Base-by-base conservation (phyloP, 176 grass and related monocot species). In the Otatea glauca region DNA sequence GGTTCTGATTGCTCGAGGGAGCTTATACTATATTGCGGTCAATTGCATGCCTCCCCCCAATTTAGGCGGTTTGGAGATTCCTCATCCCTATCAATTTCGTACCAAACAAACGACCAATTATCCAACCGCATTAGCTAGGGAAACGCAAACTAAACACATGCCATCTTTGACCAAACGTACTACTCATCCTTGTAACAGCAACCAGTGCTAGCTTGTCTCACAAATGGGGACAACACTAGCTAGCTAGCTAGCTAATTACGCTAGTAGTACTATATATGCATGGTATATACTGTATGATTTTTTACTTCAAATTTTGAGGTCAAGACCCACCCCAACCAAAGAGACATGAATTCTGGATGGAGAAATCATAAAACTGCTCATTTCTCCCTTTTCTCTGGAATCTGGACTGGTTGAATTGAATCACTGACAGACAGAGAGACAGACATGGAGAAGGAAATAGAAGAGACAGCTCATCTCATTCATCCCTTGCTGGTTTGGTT, bases 1-100 rank as follows among this genome's bases (percentile, higher is more conserved):
- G 62, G 62, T 42, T 76, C 68, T 84, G 72, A 47, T 54, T 45
- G 47, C 60, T 68, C 43, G 60, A 84, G 72, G 6, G 34, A 43
- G 20, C 35, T 29, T 29, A 29, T 43, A 9, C 42, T 43, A 65
- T 38, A 54, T 20, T 42, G 7, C 41, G 82, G 82, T 75, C 82
- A 75, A 66, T 84, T 38, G 3, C 66, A 11, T 69, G 53, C 14
- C 81, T 84, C 44, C 70, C 29, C 29, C 20, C n/a, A 53, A 74
- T 75, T 75, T 70, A 84, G 81, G 81, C 58, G 29, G 27, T 7
- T 63, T 24, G 55, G 43, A 64, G 44, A 48, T 50, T 64, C 43
- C 4, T 75, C 59, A 1, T 42, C 44, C 62, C 5, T 41, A n/a
- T 67, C 72, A 37, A 20, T 21, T 84, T 67, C 72, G 35, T 68